Conservation (phyloP, 352 stramenopile genomes). For the Phytophthora tubulina region DNA sequence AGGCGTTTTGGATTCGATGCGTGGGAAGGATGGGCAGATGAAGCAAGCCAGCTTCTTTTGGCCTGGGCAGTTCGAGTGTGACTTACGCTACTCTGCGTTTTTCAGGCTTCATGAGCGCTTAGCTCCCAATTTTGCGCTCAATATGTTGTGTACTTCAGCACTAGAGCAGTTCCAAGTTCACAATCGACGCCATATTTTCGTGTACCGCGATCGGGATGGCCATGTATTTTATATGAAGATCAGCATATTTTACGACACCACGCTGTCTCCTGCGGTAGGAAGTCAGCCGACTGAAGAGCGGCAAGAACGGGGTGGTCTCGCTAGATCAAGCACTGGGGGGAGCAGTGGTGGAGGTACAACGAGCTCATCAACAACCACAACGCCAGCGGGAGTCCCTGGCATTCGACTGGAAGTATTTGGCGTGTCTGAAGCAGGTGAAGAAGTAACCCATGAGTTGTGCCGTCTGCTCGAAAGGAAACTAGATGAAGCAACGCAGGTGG, state of each 20-base stretch:
- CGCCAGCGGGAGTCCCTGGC: conserved; percentile 38
- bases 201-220: conserved; percentile 85
- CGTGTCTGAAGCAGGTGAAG: conserved; percentile 80
- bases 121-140: conserved; percentile 80
- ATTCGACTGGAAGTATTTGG: conserved; percentile 89
- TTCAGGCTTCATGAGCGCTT: conserved; percentile 88
- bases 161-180: conserved; percentile 92
- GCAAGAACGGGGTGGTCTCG: conserved; percentile 36
- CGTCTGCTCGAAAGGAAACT: conserved; percentile 86
- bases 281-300: conserved; percentile 33
- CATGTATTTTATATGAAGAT: conserved; percentile 93
- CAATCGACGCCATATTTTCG: conserved; percentile 89
- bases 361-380: conserved; percentile 15
- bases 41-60: conserved; percentile 75
- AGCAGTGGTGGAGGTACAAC: conserved; percentile 23
- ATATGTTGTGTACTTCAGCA: conserved; percentile 84
- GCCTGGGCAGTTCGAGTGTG: conserved; percentile 89
- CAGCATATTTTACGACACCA: conserved; percentile 58
- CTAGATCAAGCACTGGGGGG: conserved; percentile 36
- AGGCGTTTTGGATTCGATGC: conserved; percentile 31
- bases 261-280: conserved; percentile 7
- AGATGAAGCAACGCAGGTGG: conserved; percentile 85
- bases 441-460: conserved; percentile 88
- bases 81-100: conserved; percentile 78
- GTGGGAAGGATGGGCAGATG: conserved; percentile 18